Conservation (phyloP, 2,329 filamentous ascomycete genomes). For the Ophiostoma tasmaniense region DNA sequence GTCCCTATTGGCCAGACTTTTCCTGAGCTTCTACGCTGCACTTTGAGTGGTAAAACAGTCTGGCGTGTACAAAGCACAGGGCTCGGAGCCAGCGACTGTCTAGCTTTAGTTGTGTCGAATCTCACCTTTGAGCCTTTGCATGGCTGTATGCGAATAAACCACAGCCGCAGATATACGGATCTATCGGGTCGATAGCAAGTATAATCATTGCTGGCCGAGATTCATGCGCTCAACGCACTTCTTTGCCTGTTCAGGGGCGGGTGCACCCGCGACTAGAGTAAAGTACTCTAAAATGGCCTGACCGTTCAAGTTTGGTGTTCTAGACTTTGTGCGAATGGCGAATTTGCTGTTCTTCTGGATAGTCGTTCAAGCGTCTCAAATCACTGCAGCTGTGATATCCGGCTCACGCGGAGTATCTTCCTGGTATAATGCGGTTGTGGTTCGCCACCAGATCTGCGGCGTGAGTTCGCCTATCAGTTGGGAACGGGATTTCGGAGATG, state of each 20-base stretch:
- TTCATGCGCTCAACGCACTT: not conserved
- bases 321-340: not conserved
- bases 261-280: not conserved
- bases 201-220: not conserved
- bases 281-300: not conserved
- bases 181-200: not conserved
- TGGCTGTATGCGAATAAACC: too few species aligned
- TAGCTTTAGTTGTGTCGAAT: not conserved
- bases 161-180: not conserved
- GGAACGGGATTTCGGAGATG: not conserved
- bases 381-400: not conserved
- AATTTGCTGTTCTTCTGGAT: not conserved
- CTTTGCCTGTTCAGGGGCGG: not conserved
- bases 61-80: not conserved
- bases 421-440: not conserved
- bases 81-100: not conserved
- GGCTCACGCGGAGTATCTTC: not conserved
- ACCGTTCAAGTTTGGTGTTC: not conserved
- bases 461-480: not conserved
- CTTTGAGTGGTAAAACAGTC: not conserved
- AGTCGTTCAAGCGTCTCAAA: not conserved
- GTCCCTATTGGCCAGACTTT: not conserved
- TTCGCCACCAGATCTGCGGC: not conserved
- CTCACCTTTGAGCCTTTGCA: not conserved
- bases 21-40: too few species aligned